Conservation (phyloP, 2,329 filamentous ascomycete genomes). For the Colletotrichum siamense region DNA sequence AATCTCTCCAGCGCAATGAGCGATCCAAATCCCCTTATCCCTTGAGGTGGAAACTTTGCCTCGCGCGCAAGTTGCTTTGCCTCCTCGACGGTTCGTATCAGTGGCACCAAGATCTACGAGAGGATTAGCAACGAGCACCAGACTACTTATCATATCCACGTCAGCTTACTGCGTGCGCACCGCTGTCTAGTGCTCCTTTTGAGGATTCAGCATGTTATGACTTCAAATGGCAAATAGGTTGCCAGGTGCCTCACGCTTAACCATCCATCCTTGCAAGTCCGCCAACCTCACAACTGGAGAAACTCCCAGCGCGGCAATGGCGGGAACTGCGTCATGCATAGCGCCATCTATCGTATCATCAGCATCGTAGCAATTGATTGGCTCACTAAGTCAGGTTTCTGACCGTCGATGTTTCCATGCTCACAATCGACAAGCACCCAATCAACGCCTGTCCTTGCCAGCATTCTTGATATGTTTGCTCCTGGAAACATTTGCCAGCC, state of each 20-base stretch:
- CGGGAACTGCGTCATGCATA: conserved; percentile 59
- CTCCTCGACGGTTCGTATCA: neutral
- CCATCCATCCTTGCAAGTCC: conserved; percentile 60
- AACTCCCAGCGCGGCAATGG: conserved; percentile 50
- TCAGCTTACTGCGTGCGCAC: neutral
- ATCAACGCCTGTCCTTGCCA: neutral
- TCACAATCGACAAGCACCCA: neutral
- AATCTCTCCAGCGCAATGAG: neutral
- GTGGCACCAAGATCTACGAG: neutral
- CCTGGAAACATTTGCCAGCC: neutral
- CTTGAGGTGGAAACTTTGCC: neutral
- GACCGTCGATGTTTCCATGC: neutral
- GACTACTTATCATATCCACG: neutral
- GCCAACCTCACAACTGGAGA: conserved; percentile 55
- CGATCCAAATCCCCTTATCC: neutral
- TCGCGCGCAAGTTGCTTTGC: neutral
- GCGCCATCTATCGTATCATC: conserved; percentile 38
- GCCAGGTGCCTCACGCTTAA: conserved; percentile 49
- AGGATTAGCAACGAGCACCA: neutral
- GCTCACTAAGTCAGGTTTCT: neutral
- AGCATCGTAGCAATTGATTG: conserved; percentile 31
- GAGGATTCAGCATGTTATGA: neutral
- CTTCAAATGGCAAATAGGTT: neutral
- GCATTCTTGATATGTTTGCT: neutral
- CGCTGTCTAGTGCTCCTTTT: neutral